Evolutionary conservation across 2,329 filamentous ascomycete genomes (phyloP).

Genomic region (Ceratocystis papillata): DNA sequence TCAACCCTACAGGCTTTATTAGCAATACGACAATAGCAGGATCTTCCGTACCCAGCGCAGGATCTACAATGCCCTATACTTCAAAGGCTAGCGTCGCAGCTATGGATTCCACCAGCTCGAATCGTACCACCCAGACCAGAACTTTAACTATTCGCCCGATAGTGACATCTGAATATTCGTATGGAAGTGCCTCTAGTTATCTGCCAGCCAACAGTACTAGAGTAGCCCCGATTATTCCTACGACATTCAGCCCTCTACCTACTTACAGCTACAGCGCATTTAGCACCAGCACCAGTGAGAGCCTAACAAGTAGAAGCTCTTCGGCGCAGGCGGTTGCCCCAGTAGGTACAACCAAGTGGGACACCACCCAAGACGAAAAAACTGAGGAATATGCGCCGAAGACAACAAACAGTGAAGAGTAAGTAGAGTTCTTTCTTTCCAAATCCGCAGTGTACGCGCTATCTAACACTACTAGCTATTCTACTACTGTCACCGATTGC

Average conservation of each 20-base stretch:
- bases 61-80: not conserved
- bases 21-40: slow-evolving; percentile 2
- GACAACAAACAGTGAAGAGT: not conserved
- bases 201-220: not conserved
- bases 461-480: slow-evolving; percentile 7
- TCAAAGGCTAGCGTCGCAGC: slow-evolving; percentile 6
- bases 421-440: not conserved
- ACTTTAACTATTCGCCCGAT: slow-evolving; percentile 15
- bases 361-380: not conserved
- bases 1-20: not conserved
- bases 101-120: slow-evolving; percentile 15
- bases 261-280: slow-evolving; percentile 5
- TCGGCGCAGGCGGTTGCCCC: not conserved
- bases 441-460: not conserved
- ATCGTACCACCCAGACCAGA: slow-evolving; percentile 12
- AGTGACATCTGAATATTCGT: not conserved
- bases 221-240: not conserved
- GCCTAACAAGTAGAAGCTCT: not conserved
- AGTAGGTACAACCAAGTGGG: not conserved
- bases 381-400: not conserved
- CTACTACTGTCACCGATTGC: slow-evolving; percentile 18
- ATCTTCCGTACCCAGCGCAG: not conserved
- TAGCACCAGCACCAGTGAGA: not conserved
- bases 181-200: not conserved
- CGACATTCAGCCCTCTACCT: slow-evolving; percentile 14